Base-by-base conservation (phyloP, 257 asterid genomes). In the Cinchona pubescens region DNA sequence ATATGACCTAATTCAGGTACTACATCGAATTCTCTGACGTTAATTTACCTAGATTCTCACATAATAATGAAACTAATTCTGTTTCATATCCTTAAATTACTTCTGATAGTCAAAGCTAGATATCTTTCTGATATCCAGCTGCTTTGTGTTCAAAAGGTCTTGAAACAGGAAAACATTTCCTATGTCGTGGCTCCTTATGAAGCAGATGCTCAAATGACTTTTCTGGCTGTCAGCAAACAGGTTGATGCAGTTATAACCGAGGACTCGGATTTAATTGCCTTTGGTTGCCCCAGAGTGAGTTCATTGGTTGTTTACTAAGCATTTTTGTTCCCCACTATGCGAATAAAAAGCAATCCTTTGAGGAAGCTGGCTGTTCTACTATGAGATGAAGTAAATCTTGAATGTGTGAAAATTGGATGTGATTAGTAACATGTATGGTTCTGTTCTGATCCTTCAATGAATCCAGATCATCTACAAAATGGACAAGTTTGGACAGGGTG, bases 401-500 rank as follows among this genome's bases (percentile, higher is more conserved):
- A 48, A 32, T 14, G n/a, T 5, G 42, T 21, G 19, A 49, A 64
- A 55, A 6, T 72, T 46, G 40, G 30, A 3, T 55, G 56, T 75
- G 37, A 58, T 60, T 19, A 38, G 27, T 19, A 38, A 27, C 51
- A 27, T 19, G 51, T 78, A 48, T 67, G 7, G 70, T 75, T 70
- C 59, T 25, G 76, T n/a, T n/a, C n/a, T n/a, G n/a, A n/a, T 75
- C 73, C 45, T 68, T 74, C 60, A 13, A 76, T 59, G 18, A 75
- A 64, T 78, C 66, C 92, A 94, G 99, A 86, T 94, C 79, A 92
- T 94, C 76, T 94, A 94, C 89, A 92, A 94, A 80, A 94, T 94
- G 99, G 99, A 94, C 83, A 94, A 92, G 83, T 92, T 89, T 83
- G 99, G 99, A 76, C 97, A 94, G 82, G 97, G 99, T 68, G 96